phyloP scores from a whole-genome alignment of 2,329 filamentous ascomycete genomes.

The Aspergillus persii region DNA sequence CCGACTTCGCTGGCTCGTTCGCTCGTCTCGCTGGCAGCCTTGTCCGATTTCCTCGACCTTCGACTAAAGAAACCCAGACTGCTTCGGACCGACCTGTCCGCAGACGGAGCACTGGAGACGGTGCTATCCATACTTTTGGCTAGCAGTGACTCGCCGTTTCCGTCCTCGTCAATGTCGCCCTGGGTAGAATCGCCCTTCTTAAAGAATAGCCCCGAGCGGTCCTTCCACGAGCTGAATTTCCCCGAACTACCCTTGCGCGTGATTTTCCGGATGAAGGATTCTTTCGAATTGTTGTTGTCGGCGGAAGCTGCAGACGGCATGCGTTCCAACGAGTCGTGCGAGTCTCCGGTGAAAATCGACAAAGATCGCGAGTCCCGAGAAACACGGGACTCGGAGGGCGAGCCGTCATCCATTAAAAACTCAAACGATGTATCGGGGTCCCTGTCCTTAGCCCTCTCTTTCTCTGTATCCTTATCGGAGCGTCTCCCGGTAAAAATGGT shows the following conservation, averaged over 20 bases:
- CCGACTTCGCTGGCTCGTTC: conserved; percentile 40
- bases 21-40: conserved; percentile 42
- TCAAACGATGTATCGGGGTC: conserved; percentile 32
- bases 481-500: conserved; percentile 60
- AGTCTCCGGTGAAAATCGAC: conserved; percentile 46
- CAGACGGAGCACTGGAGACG: conserved; percentile 40
- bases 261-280: conserved; percentile 52
- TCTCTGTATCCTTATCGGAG: conserved; percentile 47
- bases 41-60: conserved; percentile 46
- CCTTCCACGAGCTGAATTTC: conserved; percentile 54
- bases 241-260: conserved; percentile 51
- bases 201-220: conserved; percentile 47
- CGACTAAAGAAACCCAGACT: conserved; percentile 49
- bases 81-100: conserved; percentile 43
- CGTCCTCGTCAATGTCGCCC: conserved; percentile 47
- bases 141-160: conserved; percentile 37
- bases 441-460: conserved; percentile 34
- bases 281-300: conserved; percentile 43
- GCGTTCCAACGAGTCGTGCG: conserved; percentile 48
- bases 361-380: conserved; percentile 47
- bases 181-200: conserved; percentile 45
- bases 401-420: conserved; percentile 36
- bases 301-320: conserved; percentile 43
- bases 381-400: conserved; percentile 45
- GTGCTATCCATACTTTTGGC: conserved; percentile 45